Conservation (phyloP, 1,139 yeast genomes). For the Lodderomyces pseudojiufengensis region DNA sequence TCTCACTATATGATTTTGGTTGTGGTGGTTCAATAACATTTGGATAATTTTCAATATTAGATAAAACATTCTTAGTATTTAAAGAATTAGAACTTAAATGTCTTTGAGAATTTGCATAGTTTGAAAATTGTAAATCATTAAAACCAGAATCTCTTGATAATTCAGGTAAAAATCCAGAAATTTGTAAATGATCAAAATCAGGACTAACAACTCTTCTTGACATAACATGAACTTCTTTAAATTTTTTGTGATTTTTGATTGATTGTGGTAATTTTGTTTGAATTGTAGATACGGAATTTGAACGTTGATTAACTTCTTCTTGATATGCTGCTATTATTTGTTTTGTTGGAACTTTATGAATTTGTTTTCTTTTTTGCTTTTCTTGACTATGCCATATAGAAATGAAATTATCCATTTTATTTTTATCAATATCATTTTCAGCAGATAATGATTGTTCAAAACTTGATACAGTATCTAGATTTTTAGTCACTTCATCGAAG, state of each 20-base stretch:
- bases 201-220: conserved; percentile 43
- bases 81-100: conserved; percentile 26
- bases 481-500: conserved; percentile 36
- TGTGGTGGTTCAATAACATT: conserved; percentile 22
- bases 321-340: conserved; percentile 9
- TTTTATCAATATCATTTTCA: conserved; percentile 33
- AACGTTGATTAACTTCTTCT: conserved; percentile 3
- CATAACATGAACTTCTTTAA: conserved; percentile 43
- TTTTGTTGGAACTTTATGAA: conserved; percentile 11
- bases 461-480: conserved; percentile 19
- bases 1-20: conserved; percentile 12
- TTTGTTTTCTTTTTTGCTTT: conserved; percentile 17
- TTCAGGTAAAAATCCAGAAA: conserved; percentile 43
- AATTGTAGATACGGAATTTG: conserved; percentile 5
- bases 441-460: conserved; percentile 45
- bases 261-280: conserved; percentile 19
- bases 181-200: conserved; percentile 34
- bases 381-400: conserved; percentile 47
- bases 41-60: conserved; percentile 20
- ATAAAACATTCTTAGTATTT: conserved; percentile 28
- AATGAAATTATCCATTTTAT: conserved; percentile 27
- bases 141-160: conserved; percentile 48
- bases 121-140: conserved; percentile 30
- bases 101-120: conserved; percentile 20
- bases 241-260: conserved; percentile 26